Conservation (phyloP, 2,329 filamentous ascomycete genomes). For the Colletotrichum spinosum region DNA sequence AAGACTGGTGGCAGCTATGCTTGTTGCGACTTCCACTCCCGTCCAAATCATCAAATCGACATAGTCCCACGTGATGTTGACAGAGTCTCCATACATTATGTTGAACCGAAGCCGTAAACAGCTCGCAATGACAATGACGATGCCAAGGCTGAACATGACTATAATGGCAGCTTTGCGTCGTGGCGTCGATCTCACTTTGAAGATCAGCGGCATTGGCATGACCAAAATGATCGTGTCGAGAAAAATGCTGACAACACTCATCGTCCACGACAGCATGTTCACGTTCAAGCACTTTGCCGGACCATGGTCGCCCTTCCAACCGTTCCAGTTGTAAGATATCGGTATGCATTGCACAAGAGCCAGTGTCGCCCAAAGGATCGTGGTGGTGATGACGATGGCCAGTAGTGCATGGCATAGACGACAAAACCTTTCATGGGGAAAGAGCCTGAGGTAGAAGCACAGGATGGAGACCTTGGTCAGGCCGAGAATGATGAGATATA, state of each 20-base stretch:
- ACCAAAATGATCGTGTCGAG: constrained; percentile 57
- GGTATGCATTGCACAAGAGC: constrained; percentile 14
- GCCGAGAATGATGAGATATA: constrained; percentile 18
- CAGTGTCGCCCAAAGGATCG: background rate
- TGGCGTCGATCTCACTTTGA: constrained; percentile 50
- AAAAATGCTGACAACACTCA: constrained; percentile 52
- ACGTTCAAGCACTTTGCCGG: constrained; percentile 11
- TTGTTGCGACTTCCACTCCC: constrained; percentile 53
- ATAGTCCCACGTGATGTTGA: constrained; percentile 55
- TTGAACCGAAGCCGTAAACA: constrained; percentile 50
- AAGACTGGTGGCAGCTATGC: constrained; percentile 53
- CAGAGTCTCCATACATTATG: constrained; percentile 44
- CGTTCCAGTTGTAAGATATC: constrained; percentile 28
- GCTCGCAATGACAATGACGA: constrained; percentile 51
- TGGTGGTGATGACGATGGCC: constrained; percentile 2
- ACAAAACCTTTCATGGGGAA: constrained; percentile 24
- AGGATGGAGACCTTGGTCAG: constrained; percentile 24
- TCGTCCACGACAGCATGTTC: constrained; percentile 18
- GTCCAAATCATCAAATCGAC: constrained; percentile 54
- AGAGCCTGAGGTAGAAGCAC: constrained; percentile 26
- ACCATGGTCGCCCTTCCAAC: constrained; percentile 26
- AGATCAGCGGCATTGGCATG: constrained; percentile 55
- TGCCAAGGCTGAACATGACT: constrained; percentile 58
- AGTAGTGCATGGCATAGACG: constrained; percentile 17
- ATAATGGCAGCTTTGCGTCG: constrained; percentile 56